Conservation (phyloP, 768 basidiomycete species). For the Suillus decipiens region DNA sequence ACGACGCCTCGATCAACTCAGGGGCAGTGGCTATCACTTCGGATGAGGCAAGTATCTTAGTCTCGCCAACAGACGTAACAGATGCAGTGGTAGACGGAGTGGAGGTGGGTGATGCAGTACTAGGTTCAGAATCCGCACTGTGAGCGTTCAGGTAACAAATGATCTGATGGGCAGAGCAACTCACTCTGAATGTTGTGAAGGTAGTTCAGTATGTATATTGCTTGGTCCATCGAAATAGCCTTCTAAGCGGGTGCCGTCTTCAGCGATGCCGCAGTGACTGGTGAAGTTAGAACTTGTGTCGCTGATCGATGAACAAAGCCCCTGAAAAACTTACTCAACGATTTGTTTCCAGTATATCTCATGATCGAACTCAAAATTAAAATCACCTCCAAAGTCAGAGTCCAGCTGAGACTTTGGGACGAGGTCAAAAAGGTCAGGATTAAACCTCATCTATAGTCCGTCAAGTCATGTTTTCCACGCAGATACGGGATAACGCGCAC, state of each 20-base stretch:
- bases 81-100: not conserved
- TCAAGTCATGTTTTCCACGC: not conserved
- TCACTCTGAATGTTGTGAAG: not conserved
- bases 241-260: conserved; percentile 51
- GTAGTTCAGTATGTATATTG: not conserved
- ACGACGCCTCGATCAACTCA: not conserved
- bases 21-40: not conserved
- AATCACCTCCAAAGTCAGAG: conserved; percentile 79
- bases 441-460: conserved; percentile 81
- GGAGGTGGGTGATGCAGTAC: not conserved
- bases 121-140: not conserved
- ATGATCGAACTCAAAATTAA: conserved; percentile 72
- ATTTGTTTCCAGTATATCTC: conserved; percentile 80
- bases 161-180: not conserved
- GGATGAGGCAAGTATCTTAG: not conserved
- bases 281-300: not conserved
- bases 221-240: conserved; percentile 34
- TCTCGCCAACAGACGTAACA: not conserved
- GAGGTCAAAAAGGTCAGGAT: conserved; percentile 77
- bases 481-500: conserved; percentile 34
- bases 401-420: conserved; percentile 77
- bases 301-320: not conserved
- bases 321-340: conserved; percentile 49
- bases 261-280: conserved; percentile 58
- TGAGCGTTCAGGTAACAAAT: not conserved